Percentiles rank a stretch among this genome's conserved stretches.
phyloP scores from a whole-genome alignment of 1,284 basidiomycete genomes.

The Apiotrichum sp. region DNA sequence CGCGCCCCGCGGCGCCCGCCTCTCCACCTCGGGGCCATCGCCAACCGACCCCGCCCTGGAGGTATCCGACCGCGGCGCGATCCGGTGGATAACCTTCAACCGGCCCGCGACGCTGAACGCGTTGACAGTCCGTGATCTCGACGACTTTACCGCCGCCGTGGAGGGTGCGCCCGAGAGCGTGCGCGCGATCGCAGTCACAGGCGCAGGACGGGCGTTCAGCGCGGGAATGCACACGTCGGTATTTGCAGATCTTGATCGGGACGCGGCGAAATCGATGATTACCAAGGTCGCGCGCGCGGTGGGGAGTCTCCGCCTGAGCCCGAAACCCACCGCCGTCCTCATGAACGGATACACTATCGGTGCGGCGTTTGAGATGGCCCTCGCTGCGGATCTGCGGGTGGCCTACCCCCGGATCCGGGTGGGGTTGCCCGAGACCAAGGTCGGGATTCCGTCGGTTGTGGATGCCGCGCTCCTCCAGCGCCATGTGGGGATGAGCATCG shows the following conservation, averaged over 20 bases:
- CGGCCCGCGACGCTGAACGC: constrained; percentile 14
- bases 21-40: no score
- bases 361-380: constrained; percentile 19
- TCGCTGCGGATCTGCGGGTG: constrained; percentile 14
- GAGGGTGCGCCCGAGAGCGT: constrained; percentile 5
- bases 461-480: constrained; percentile 14
- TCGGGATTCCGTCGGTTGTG: constrained; percentile 15
- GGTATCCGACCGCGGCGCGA: constrained; percentile 6
- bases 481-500: constrained; percentile 10
- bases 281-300: constrained; percentile 8
- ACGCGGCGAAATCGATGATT: constrained; percentile 6
- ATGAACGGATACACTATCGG: constrained; percentile 15
- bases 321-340: constrained; percentile 15
- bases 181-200: constrained; percentile 14
- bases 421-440: constrained; percentile 18
- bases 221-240: constrained; percentile 17
- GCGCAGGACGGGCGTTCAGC: constrained; percentile 9
- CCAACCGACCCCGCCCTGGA: neutral
- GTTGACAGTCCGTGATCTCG: constrained; percentile 8
- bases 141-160: constrained; percentile 7
- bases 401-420: neutral
- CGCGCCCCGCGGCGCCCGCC: no score
- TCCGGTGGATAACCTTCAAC: constrained; percentile 13
- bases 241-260: constrained; percentile 7
- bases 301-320: constrained; percentile 8